Evolutionary conservation across 768 basidiomycete species (phyloP).

Genomic region (Lactarius sanguifluus): DNA sequence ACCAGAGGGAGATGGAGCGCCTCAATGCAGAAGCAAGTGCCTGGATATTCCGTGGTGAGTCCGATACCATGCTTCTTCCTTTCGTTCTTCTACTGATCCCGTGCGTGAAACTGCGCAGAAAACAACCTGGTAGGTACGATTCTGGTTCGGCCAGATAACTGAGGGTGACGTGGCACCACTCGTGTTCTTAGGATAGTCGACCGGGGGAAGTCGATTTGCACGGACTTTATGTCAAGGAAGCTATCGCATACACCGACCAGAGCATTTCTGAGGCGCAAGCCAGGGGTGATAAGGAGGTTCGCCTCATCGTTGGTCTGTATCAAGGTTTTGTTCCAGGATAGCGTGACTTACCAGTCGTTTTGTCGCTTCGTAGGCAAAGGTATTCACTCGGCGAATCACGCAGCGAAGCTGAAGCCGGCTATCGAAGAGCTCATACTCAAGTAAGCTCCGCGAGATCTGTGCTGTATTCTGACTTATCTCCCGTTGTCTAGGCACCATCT

Average conservation of each 20-base stretch:
- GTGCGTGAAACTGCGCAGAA: conserved; percentile 43
- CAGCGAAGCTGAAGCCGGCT: conserved; percentile 89
- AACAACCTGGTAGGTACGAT: conserved; percentile 62
- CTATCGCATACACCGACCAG: conserved; percentile 68
- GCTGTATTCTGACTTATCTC: background rate
- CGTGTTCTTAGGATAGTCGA: conserved; percentile 51
- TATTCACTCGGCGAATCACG: conserved; percentile 71
- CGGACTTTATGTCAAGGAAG: conserved; percentile 92
- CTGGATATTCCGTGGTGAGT: conserved; percentile 81
- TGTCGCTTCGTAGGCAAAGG: conserved; percentile 63
- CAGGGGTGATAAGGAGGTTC: conserved; percentile 61
- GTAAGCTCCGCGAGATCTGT: conserved; percentile 41
- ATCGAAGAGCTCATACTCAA: conserved; percentile 84
- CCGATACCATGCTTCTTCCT: background rate
- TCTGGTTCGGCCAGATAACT: background rate
- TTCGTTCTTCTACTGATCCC: background rate
- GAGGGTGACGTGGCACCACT: background rate
- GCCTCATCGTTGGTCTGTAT: conserved; percentile 79
- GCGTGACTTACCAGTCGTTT: background rate
- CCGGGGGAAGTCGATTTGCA: conserved; percentile 85
- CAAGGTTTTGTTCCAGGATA: background rate
- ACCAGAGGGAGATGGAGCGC: conserved; percentile 73
- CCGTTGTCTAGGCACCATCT: conserved; percentile 61
- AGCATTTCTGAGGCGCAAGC: conserved; percentile 67
- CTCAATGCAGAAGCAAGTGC: conserved; percentile 80